Base-by-base conservation (phyloP, 1,284 basidiomycete genomes). In the Mycosarcoma mackinlayi region DNA sequence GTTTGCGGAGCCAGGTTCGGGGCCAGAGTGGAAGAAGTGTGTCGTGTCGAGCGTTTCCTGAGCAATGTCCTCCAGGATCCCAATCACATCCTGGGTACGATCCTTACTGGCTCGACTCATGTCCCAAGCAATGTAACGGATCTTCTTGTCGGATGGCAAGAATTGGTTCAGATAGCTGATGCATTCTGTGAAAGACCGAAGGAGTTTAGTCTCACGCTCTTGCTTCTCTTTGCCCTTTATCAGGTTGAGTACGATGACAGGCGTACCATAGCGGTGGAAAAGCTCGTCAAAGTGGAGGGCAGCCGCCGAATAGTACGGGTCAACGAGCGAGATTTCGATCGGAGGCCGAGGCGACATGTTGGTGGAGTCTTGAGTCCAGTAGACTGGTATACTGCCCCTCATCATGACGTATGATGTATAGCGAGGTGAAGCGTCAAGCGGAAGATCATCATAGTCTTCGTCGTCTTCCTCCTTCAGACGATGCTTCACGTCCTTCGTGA, bases 401-500 rank as follows among this genome's bases (percentile, higher is more conserved):
- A 96, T 93, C 89, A 97, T 94, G 5, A 97, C 93, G 80, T 94
- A 97, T 63, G 92, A 93, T 0, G 95, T 97, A 80, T 92, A 98
- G 56, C 92, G 89, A 0, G 94, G 91, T 23, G 75, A 75, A 6
- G 75, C 61, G n/a, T 68, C 66, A 11, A 63, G 42, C 4, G 46
- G 47, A 18, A 65, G 47, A 18, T 63, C 51, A 7, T 58, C 68
- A 16, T 28, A 39, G 28, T 67, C 67, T 16, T 70, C 63, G 1
- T 57, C 52, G 25, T 56, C 47, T 16, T 64, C 47, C 2, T 53
- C 39, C 14, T 35, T 10, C 5, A 14, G 13, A 21, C 16, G 19
- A n/a, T 21, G 38, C 18, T 41, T 35, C 13, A 28, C 11, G n/a
- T n/a, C 27, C 14, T 39, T 21, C 3, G 38, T 31, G 13, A 18